Base-by-base conservation (phyloP, 1,284 basidiomycete genomes). In the Peniophora sp. region DNA sequence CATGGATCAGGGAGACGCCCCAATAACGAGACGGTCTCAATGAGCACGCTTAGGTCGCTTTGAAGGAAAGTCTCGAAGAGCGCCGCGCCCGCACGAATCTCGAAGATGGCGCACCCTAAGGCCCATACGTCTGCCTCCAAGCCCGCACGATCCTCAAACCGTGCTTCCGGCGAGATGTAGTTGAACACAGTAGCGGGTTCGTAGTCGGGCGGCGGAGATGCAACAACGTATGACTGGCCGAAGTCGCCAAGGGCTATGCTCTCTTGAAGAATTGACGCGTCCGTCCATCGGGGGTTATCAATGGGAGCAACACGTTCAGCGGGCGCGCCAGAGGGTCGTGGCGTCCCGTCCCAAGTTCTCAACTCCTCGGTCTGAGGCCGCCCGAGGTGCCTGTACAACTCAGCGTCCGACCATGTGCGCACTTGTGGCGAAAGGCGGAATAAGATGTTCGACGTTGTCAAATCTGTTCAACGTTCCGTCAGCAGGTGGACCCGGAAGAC, bases 1-100 rank as follows among this genome's bases (percentile, higher is more conserved):
- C 66, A 69, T 10, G 65, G 65, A 8, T 69, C 65, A 3, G 68
- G 68, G 15, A 69, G 58, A 52, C 56, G 53, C 15, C 69, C 69
- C 3, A 70, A 60, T 17, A 55, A 67, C 53, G 5, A 5, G 6
- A 32, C 12, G 5, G 27, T 32, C 27, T 32, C 6, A 5, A 6
- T 12, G 6, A 32, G 27, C 12, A 32, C 6, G 27, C 12, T 12
- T 12, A 32, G 6, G 6, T 32, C 27, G 27, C 12, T 32, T 59
- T 55, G 24, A 70, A 68, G 45, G 48, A 65, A 67, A 3, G 62
- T 22, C 3, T 68, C 66, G 49, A 71, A 71, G 44, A 70, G 62
- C 20, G 68, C 52, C 35, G 52, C 63, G 11, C 68, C 68, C 17
- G 68, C 62, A n/a, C 68, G 59, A 48, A 69, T 66, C 55, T 69